Evolutionary conservation across 805 yeast genomes (phyloP).

Genomic region (baker's yeast (Saccharomyces cerevisiae)): DNA sequence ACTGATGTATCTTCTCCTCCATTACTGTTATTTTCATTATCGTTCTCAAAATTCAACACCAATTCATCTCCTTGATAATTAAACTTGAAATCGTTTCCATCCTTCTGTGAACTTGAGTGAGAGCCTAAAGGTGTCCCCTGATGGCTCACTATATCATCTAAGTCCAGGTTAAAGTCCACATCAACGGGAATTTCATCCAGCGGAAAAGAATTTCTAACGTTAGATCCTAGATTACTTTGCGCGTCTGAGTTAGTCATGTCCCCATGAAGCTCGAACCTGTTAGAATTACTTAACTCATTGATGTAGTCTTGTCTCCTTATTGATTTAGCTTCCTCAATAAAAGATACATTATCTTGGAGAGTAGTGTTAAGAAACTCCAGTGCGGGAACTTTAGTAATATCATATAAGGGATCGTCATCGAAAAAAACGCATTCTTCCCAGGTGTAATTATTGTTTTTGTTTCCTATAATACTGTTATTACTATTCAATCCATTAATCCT

Average conservation of each 20-base stretch:
- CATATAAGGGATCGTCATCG: conserved; percentile 23
- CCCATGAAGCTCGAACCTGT: conserved; percentile 6
- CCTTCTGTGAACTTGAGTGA: conserved; percentile 4
- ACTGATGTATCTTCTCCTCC: conserved; percentile 6
- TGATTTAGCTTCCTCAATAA: conserved; percentile 3
- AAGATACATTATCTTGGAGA: not conserved
- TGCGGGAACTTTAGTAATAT: conserved; percentile 14
- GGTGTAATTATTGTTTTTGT: not conserved
- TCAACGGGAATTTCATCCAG: conserved; percentile 20
- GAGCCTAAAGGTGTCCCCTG: conserved; percentile 16
- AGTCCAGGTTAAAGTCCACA: conserved; percentile 23
- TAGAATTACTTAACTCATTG: conserved; percentile 19
- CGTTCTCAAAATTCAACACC: conserved; percentile 10
- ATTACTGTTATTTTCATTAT: conserved; percentile 1
- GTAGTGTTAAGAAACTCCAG: conserved; percentile 1
- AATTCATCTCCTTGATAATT: conserved; percentile 8
- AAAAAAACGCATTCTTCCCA: conserved; percentile 8
- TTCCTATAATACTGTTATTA: conserved; percentile 1
- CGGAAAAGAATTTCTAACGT: conserved; percentile 3
- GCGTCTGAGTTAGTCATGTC: conserved; percentile 3
- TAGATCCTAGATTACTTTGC: not conserved
- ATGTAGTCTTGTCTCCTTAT: conserved; percentile 20
- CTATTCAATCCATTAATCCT: conserved; percentile 2
- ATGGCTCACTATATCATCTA: conserved; percentile 24
- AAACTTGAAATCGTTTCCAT: conserved; percentile 3